A percentile compares a stretch with the other conserved stretches of the same genome.
phyloP scores from a whole-genome alignment of 2,329 filamentous ascomycete species.

The Fusarium robinianum region DNA sequence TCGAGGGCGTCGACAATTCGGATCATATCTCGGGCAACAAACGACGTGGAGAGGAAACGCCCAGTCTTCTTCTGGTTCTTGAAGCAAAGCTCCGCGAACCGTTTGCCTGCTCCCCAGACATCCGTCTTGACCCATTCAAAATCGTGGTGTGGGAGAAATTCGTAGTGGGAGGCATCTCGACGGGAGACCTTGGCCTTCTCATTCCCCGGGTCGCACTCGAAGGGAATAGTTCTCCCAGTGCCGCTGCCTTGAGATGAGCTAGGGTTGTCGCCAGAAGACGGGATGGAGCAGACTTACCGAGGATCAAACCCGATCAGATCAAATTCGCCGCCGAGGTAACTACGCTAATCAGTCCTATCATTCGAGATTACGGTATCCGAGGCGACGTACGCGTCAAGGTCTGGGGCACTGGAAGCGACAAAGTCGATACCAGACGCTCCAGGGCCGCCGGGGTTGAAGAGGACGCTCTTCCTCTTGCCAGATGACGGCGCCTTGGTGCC shows the following conservation, averaged over 20 bases:
- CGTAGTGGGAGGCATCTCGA: constrained; percentile 10
- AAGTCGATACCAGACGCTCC: constrained; percentile 27
- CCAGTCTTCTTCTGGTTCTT: constrained; percentile 28
- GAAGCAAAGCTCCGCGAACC: constrained; percentile 28
- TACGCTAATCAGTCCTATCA: background rate
- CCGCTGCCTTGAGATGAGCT: constrained; percentile 4
- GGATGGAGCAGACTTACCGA: constrained; percentile 16
- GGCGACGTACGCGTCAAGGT: constrained; percentile 12
- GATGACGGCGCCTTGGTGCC: constrained; percentile 39
- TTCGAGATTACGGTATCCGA: too few species aligned
- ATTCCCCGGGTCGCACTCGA: constrained; percentile 4
- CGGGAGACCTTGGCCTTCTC: constrained; percentile 6
- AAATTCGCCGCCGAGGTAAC: constrained; percentile 18
- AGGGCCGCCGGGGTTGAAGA: constrained; percentile 48
- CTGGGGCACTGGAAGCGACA: background rate
- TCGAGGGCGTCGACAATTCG: constrained; percentile 44
- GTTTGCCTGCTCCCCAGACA: background rate
- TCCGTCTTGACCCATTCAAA: background rate
- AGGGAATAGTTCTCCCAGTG: constrained; percentile 26
- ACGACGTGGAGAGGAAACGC: constrained; percentile 39
- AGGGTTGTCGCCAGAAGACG: rapidly evolving
- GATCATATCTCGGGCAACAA: constrained; percentile 46
- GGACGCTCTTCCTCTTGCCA: constrained; percentile 43
- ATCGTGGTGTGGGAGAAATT: constrained; percentile 13
- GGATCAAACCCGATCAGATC: constrained; percentile 25